Base-by-base conservation (phyloP, 1,139 yeast genomes). In the Yamadazyma jaroonii region DNA sequence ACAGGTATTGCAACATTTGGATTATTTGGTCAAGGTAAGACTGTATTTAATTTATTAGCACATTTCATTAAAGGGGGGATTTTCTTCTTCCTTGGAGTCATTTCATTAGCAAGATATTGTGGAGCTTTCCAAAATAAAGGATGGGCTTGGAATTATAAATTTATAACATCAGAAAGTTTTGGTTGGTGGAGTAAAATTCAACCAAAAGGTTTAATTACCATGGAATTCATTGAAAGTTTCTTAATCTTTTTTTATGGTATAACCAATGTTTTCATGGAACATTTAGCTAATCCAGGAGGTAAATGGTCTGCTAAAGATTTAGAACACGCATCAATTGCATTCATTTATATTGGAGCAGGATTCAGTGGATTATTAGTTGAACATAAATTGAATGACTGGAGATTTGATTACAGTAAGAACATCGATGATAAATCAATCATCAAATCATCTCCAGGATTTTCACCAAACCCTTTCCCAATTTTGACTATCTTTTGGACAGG, bases 51-150 rank as follows among this genome's bases (percentile, higher is more conserved):
- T 54, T 63, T 92, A 38, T 72, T 90, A 44, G 98, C 98, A 2
- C 98, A 92, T 61, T 87, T 88, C 71, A 90, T 92, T 58, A 92
- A 92, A 61, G 98, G 98, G 41, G 95, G 94, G 10, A 92, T 92
- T 3, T 90, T 92, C 57, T 74, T 88, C 46, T 50, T 74, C 3
- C 67, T 84, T 36, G 98, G 98, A 9, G 44, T 90, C 6, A 60
- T 89, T 12, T 75, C 95, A 11, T 69, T 92, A 35, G 84, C 89
- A 3, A 77, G 97, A 49, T 90, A 87, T 59, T 79, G 89, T 50
- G 98, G 98, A 3, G 86, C 83, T 9, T 86, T 84, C 52, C 58
- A 74, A 25, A 70, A 74, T 41, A 67, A 73, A 42, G 97, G 98
- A 15, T 84, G 94, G 85, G 92, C 96, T 3, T 92, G 98, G 98